These are phyloP conservation scores for Kandelia obovata DNA, from an alignment of 345 rosid species.

Conservation along the genomic window DNA sequence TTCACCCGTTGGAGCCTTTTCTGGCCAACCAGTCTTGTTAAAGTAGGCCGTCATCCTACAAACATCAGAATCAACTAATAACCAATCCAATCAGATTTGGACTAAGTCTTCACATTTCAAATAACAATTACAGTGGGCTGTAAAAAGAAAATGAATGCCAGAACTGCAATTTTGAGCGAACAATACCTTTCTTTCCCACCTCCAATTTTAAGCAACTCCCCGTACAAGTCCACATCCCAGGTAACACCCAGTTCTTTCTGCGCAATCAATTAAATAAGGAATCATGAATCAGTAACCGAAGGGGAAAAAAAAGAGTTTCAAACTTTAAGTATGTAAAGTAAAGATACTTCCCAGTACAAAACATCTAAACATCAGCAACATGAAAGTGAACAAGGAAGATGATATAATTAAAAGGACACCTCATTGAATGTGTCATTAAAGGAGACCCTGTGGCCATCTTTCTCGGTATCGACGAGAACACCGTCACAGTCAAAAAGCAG, in stretches of 20 bases:
- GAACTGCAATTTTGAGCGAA: neutral
- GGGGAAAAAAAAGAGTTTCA: neutral
- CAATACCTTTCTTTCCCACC: conserved; percentile 91
- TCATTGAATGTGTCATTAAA: conserved; percentile 90
- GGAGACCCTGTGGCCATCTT: conserved; percentile 90
- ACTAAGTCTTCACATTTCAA: neutral
- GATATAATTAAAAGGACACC: conserved; percentile 29
- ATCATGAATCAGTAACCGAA: conserved; percentile 2
- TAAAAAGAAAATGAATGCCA: neutral
- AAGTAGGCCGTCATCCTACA: conserved; percentile 93
- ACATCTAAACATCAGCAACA: neutral
- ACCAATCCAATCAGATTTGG: conserved; percentile 3
- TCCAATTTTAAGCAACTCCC: conserved; percentile 86
- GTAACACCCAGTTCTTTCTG: conserved; percentile 79
- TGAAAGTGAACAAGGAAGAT: neutral
- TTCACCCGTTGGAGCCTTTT: conserved; percentile 80
- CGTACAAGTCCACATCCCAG: conserved; percentile 93
- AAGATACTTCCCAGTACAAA: neutral
- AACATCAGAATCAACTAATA: conserved; percentile 7
- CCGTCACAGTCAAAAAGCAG: conserved; percentile 94
- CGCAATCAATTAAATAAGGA: conserved; percentile 7
- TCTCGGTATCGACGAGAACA: conserved; percentile 93
- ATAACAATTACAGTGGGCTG: neutral
- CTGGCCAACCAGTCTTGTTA: conserved; percentile 87
- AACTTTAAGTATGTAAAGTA: neutral